These are phyloP conservation scores for Ilyonectria destructans DNA, from an alignment of 2,329 filamentous ascomycete genomes.

Conservation along the genomic window DNA sequence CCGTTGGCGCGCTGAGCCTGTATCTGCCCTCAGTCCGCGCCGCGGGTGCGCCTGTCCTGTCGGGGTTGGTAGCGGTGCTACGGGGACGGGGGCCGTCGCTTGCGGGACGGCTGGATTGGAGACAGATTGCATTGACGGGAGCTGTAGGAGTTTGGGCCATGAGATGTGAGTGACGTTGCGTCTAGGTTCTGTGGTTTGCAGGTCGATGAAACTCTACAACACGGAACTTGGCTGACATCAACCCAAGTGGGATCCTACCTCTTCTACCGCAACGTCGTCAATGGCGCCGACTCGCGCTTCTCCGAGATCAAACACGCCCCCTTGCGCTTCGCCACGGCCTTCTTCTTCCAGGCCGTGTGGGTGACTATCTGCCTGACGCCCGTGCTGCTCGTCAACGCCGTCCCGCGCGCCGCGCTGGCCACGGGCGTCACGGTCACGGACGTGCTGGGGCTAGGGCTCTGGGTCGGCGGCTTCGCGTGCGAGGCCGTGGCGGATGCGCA, in stretches of 20 bases:
- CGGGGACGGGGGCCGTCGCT: slow-evolving; percentile 48
- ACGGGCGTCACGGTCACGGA: slow-evolving; percentile 67
- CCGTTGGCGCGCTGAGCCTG: slow-evolving; percentile 74
- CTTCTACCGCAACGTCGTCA: slow-evolving; percentile 72
- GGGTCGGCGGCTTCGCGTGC: slow-evolving; percentile 71
- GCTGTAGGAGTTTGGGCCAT: slow-evolving; percentile 71
- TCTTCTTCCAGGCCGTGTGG: slow-evolving; percentile 75
- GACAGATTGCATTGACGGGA: slow-evolving; percentile 62
- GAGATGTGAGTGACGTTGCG: slow-evolving; percentile 63
- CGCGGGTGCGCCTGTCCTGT: slow-evolving; percentile 63
- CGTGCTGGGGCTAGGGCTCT: slow-evolving; percentile 71
- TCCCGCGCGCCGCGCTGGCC: slow-evolving; percentile 69
- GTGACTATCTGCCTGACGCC: slow-evolving; percentile 78
- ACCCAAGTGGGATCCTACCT: slow-evolving; percentile 74
- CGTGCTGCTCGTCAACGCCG: slow-evolving; percentile 75
- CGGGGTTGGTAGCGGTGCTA: slow-evolving; percentile 51
- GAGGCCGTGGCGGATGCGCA: slow-evolving; percentile 77
- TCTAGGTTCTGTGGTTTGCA: background rate
- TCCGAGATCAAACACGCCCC: slow-evolving; percentile 58
- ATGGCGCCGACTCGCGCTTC: slow-evolving; percentile 72
- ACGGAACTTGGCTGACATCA: background rate
- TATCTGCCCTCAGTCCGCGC: slow-evolving; percentile 64
- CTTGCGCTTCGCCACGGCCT: slow-evolving; percentile 56
- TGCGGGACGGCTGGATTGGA: slow-evolving; percentile 67
- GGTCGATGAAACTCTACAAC: too few species aligned